phyloP scores from a whole-genome alignment of 345 rosid species.

The Aegle marmelos region DNA sequence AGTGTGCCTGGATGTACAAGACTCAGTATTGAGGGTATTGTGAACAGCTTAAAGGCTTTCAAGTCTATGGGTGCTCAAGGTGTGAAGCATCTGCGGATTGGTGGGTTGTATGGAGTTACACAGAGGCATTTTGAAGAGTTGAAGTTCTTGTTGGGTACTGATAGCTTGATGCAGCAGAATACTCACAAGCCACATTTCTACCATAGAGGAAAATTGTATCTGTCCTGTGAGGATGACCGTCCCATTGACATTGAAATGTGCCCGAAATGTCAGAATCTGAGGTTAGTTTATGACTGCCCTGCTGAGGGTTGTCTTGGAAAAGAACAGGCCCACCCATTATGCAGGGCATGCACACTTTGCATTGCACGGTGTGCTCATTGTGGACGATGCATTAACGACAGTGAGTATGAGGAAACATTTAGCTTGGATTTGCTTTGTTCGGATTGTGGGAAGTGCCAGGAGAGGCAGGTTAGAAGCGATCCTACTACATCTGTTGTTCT shows the following conservation, averaged over 20 bases:
- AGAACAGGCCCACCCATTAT: constrained; percentile 33
- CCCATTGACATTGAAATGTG: constrained; percentile 82
- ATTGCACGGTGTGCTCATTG: constrained; percentile 76
- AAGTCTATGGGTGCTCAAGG: constrained; percentile 46
- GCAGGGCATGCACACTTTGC: constrained; percentile 91
- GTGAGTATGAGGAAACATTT: constrained; percentile 83
- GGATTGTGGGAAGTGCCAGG: constrained; percentile 47
- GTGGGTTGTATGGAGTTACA: constrained; percentile 75
- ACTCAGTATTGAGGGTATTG: constrained; percentile 62
- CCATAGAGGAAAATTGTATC: constrained; percentile 51
- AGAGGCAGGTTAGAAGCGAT: constrained; percentile 28
- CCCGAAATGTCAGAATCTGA: constrained; percentile 71
- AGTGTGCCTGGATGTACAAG: constrained; percentile 88
- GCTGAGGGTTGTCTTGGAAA: constrained; percentile 67
- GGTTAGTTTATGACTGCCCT: constrained; percentile 92
- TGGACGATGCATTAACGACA: constrained; percentile 80
- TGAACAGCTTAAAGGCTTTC: constrained; percentile 56
- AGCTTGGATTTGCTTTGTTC: constrained; percentile 73
- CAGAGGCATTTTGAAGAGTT: constrained; percentile 63
- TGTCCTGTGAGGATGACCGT: constrained; percentile 71
- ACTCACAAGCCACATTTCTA: constrained; percentile 60
- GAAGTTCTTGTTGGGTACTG: constrained; percentile 49
- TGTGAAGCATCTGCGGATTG: constrained; percentile 72
- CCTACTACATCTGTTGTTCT: constrained; percentile 19
- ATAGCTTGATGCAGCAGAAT: constrained; percentile 26